Conservation (phyloP, 768 basidiomycete species). For the Pulveroboletus sp. region DNA sequence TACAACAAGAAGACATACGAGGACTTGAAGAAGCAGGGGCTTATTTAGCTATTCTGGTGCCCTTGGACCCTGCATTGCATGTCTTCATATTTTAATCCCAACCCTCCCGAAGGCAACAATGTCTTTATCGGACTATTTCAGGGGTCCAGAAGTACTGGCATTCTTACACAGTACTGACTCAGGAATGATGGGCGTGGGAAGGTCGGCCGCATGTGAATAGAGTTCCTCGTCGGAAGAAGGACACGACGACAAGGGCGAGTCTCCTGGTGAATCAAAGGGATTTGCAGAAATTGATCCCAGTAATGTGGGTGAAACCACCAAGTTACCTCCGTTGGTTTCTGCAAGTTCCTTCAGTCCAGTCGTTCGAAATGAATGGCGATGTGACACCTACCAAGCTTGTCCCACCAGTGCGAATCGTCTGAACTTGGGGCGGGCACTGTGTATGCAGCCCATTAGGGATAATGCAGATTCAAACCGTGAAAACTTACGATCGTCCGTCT, state of each 20-base stretch:
- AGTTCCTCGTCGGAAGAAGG: slow-evolving; percentile 84
- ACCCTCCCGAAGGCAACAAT: not conserved
- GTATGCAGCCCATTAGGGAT: slow-evolving; percentile 5
- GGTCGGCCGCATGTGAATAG: slow-evolving; percentile 65
- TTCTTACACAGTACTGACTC: slow-evolving; percentile 16
- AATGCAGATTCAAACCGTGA: not conserved
- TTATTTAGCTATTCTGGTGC: slow-evolving; percentile 48
- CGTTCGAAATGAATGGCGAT: not conserved
- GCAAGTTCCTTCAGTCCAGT: not conserved
- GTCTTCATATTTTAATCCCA: not conserved
- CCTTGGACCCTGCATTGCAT: not conserved
- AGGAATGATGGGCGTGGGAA: slow-evolving; percentile 62
- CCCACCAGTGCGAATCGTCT: slow-evolving; percentile 78
- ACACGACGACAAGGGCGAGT: slow-evolving; percentile 66
- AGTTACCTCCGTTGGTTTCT: slow-evolving; percentile 17
- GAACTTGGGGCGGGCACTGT: slow-evolving; percentile 84
- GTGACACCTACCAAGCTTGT: slow-evolving; percentile 49
- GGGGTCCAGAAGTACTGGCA: slow-evolving; percentile 1
- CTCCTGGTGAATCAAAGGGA: slow-evolving; percentile 68
- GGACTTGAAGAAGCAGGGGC: slow-evolving; percentile 91
- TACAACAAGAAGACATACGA: slow-evolving; percentile 98
- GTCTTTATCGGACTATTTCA: slow-evolving; percentile 4
- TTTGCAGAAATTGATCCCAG: slow-evolving; percentile 44
- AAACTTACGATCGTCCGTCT: slow-evolving; percentile 32
- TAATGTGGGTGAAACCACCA: slow-evolving; percentile 37